These are phyloP conservation scores for Parathielavia appendiculata DNA, from an alignment of 495 filamentous ascomycete species.

Conservation along the genomic window DNA sequence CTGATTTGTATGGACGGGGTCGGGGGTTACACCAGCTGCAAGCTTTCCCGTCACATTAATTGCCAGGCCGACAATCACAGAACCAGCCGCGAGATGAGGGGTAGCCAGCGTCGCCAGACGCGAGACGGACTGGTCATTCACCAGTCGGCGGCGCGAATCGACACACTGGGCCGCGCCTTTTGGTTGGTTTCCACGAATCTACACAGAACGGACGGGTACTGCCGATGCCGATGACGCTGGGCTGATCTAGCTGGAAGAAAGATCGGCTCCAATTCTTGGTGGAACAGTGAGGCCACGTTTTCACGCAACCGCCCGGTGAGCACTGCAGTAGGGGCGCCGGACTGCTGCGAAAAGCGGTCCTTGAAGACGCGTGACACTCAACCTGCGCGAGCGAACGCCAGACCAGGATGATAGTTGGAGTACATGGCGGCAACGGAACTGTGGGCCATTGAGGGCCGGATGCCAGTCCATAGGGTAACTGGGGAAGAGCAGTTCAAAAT, in stretches of 20 bases:
- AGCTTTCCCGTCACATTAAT: slow-evolving; percentile 18
- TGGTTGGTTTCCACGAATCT: too few relatives aligned
- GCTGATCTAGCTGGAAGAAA: background rate
- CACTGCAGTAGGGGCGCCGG: too few relatives aligned
- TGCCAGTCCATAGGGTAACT: too few relatives aligned
- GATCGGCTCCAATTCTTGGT: background rate
- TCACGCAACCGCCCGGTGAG: too few relatives aligned
- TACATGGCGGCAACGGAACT: background rate
- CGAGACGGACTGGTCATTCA: background rate
- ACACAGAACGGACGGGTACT: background rate
- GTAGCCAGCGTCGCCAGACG: background rate
- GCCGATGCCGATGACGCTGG: background rate
- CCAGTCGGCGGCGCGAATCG: background rate
- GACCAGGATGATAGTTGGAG: background rate
- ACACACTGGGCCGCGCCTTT: background rate
- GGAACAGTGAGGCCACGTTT: background rate
- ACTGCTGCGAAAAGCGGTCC: background rate
- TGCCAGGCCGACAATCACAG: slow-evolving; percentile 6
- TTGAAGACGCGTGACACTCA: background rate
- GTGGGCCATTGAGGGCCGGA: slow-evolving; percentile 15
- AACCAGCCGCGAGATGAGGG: slow-evolving; percentile 3
- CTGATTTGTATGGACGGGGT: slow-evolving; percentile 7
- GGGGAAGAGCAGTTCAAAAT: slow-evolving; percentile 27
- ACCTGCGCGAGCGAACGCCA: slow-evolving; percentile 11
- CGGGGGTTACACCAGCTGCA: slow-evolving; percentile 18